A percentile compares a stretch with the other conserved stretches of the same genome.
These are phyloP conservation scores for Logfia minima DNA, from an alignment of 129 eudicot genomes.

Conservation along the genomic window DNA sequence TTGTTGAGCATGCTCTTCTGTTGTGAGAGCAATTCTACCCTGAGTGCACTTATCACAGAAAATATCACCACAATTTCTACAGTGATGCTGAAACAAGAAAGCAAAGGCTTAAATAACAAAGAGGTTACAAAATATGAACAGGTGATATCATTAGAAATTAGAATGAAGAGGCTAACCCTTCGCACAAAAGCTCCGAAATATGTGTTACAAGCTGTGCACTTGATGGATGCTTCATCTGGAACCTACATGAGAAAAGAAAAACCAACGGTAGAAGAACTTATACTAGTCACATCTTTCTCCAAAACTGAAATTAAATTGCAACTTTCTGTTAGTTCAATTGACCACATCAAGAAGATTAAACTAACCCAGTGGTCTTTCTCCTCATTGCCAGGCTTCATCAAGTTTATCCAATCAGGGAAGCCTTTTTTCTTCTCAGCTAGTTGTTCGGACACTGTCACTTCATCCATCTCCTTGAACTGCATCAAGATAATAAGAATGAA, in stretches of 20 bases:
- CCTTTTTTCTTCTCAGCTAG: conserved; percentile 80
- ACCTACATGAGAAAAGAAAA: conserved; percentile 45
- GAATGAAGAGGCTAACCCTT: conserved; percentile 45
- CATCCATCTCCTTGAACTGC: conserved; percentile 84
- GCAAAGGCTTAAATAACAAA: conserved; percentile 9
- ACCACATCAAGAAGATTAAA: conserved; percentile 15
- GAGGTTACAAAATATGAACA: conserved; percentile 15
- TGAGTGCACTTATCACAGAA: conserved; percentile 95
- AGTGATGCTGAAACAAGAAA: conserved; percentile 68
- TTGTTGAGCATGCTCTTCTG: conserved; percentile 70
- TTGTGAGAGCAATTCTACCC: conserved; percentile 85
- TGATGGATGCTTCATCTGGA: conserved; percentile 81
- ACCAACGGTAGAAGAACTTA: conserved; percentile 8
- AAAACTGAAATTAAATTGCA: background rate
- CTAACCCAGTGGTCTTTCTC: conserved; percentile 86
- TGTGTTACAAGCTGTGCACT: conserved; percentile 64
- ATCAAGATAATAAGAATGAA: conserved; percentile 21
- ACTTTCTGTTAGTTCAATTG: background rate
- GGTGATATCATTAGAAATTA: background rate
- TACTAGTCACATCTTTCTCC: conserved; percentile 1
- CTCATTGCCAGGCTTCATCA: conserved; percentile 72
- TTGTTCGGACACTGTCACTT: conserved; percentile 48
- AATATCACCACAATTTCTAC: conserved; percentile 91
- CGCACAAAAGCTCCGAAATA: conserved; percentile 78
- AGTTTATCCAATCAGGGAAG: conserved; percentile 70